Evolutionary conservation across 768 basidiomycete genomes (phyloP), one percentile per base, ranked within the genome.

Genomic region (Chlorophyllum brunneum): DNA sequence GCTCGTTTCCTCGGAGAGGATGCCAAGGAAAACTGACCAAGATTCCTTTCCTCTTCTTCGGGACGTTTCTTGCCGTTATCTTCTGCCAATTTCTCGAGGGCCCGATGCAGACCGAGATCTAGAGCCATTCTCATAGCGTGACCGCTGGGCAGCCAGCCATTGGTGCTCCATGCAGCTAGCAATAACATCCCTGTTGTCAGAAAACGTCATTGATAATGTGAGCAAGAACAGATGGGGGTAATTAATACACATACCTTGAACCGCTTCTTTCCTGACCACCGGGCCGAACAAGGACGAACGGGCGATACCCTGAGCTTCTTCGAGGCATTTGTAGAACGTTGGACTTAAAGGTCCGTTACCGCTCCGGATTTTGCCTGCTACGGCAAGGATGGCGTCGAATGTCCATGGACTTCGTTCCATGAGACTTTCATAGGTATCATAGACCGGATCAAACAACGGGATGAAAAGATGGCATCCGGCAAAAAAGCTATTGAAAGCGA

Each of bases 51-150:
- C 62, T 91, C 87, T 56, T 94, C 91, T 52, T 89, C 80, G 26
- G 83, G 74, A 20, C 84, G 75, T 54, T 80, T 77, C 64, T 85
- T 87, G n/a, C 72, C 79, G 38, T 66, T 76, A 29, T 81, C 81
- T 46, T 95, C 90, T 1, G 87, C 89, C 7, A 98, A 78, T 65
- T 92, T 95, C 63, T 95, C 93, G 38, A 97, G 69, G 8, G 95
- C 95, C 38, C 90, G 85, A 65, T 98, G 92, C 18, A 98, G 76
- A 27, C 94, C 92, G 47, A 98, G 85, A 64, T 97, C 94, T 48
- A 95, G 72, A 18, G 92, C 93, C 92, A 95, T 95, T 47, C 95
- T 83, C 83, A 97, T 86, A 5, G 95, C 95, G 63, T 98, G 95
- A 2, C 95, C 95, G 60, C 89, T 88, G 7, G 94, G 92, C 40